Conservation (phyloP, 176 grass and related monocot genomes). For the Rhipidocladum racemiflorum region DNA sequence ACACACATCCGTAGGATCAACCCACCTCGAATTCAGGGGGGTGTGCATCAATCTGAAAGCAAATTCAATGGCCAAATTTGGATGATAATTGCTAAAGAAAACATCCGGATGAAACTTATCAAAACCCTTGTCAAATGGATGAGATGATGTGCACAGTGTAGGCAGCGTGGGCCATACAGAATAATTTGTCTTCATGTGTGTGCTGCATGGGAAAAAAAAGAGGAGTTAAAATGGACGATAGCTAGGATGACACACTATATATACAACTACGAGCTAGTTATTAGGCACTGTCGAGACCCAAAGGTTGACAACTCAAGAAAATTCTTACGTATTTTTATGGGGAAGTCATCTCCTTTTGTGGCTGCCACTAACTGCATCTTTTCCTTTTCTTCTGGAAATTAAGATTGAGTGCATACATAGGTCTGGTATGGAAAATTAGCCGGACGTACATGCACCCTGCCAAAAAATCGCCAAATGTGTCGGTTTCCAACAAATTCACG, state of each 20-base stretch:
- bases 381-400: neutral
- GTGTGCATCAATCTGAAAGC: too few species aligned
- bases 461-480: neutral
- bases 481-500: neutral
- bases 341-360: slow-evolving; percentile 5
- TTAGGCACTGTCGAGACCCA: slow-evolving; percentile 30
- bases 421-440: neutral
- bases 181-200: neutral
- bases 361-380: neutral
- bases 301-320: slow-evolving; percentile 23
- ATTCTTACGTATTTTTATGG: neutral
- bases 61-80: too few species aligned
- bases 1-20: too few species aligned
- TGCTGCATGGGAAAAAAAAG: neutral
- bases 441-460: neutral
- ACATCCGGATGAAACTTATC: too few species aligned
- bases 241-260: neutral
- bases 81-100: too few species aligned
- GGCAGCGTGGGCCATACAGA: neutral
- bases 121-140: slow-evolving; percentile 36
- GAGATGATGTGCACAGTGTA: neutral
- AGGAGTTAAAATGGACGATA: slow-evolving; percentile 27
- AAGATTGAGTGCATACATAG: neutral
- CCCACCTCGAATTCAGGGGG: too few species aligned
- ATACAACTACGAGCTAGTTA: neutral